Percentiles rank a stretch among this genome's conserved stretches.
These are phyloP conservation scores for Bipolaris zeicola DNA, from an alignment of 2,329 filamentous ascomycete genomes.

Conservation along the genomic window DNA sequence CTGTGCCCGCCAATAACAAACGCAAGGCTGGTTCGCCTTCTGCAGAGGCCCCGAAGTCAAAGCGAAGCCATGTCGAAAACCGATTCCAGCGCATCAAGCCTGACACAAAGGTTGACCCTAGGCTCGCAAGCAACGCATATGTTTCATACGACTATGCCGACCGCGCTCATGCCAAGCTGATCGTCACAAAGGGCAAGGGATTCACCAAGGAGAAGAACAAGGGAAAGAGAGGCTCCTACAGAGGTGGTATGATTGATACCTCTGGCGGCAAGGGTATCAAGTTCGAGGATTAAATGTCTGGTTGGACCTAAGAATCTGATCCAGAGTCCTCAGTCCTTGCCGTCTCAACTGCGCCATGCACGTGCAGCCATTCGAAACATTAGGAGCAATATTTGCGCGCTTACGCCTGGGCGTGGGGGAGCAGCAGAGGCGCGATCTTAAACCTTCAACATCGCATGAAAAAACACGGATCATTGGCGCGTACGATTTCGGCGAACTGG, in stretches of 20 bases:
- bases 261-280: conserved; percentile 83
- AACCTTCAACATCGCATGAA: background rate
- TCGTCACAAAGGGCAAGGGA: conserved; percentile 90
- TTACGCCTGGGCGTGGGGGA: background rate
- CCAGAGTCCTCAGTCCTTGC: no score
- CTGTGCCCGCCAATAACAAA: conserved; percentile 48
- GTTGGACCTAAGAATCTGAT: background rate
- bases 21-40: conserved; percentile 46
- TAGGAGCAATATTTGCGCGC: background rate
- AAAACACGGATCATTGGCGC: background rate
- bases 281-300: conserved; percentile 74
- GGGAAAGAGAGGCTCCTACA: conserved; percentile 77
- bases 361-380: background rate
- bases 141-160: conserved; percentile 86
- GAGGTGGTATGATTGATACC: conserved; percentile 86
- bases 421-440: background rate
- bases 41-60: conserved; percentile 41
- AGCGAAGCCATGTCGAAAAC: conserved; percentile 46
- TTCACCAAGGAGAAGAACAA: conserved; percentile 99
- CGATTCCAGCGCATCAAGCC: conserved; percentile 80
- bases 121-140: conserved; percentile 79
- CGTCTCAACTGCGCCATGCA: background rate
- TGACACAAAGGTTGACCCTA: conserved; percentile 69
- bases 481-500: conserved; percentile 11
- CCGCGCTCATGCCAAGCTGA: conserved; percentile 83